Conservation (phyloP, 257 asterid species). For the Solanum pinnatisectum region DNA sequence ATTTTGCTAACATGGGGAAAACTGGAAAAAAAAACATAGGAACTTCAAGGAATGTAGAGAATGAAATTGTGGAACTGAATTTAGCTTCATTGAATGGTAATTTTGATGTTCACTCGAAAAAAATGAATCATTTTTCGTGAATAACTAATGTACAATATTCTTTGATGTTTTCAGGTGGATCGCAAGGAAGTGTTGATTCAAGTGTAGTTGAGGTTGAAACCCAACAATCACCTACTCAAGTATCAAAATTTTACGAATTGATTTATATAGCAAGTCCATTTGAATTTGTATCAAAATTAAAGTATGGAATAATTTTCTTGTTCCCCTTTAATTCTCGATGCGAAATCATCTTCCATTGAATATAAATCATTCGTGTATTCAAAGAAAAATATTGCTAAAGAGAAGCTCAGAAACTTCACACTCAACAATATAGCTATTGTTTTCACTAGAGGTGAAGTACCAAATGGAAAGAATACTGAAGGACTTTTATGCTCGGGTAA, state of each 20-base stretch:
- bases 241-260: neutral
- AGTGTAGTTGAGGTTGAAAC: conserved; percentile 29
- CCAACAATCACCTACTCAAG: conserved; percentile 23
- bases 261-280: too few species aligned
- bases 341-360: neutral
- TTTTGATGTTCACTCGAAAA: neutral
- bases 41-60: conserved; percentile 13
- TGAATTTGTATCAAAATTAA: neutral
- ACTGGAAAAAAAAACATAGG: neutral
- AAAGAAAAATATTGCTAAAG: neutral
- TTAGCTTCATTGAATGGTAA: conserved; percentile 10
- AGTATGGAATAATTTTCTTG: neutral
- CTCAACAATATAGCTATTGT: conserved; percentile 50
- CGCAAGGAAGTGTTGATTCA: conserved; percentile 38
- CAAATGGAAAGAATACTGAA: conserved; percentile 31
- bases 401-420: conserved; percentile 15
- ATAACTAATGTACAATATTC: conserved; percentile 40
- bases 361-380: neutral
- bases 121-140: neutral
- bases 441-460: conserved; percentile 37
- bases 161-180: conserved; percentile 22
- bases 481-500: conserved; percentile 51
- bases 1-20: conserved; percentile 18
- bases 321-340: too few species aligned
- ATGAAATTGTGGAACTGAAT: conserved; percentile 17